These are phyloP conservation scores for Solanum bukasovii DNA, from an alignment of 257 asterid genomes.

Conservation along the genomic window DNA sequence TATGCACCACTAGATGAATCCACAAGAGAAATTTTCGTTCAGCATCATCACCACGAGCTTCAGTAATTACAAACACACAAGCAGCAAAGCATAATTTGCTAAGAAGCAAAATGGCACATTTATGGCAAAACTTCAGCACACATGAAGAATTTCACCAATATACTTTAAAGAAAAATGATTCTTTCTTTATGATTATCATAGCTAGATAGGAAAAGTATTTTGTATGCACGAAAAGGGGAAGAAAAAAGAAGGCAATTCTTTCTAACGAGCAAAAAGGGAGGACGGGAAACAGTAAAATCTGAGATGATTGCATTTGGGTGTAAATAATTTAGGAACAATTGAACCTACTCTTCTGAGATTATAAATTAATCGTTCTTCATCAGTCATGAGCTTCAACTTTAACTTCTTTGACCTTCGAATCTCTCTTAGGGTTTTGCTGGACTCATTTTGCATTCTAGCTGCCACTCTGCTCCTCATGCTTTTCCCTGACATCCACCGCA, in stretches of 20 bases:
- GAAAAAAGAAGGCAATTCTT: not conserved
- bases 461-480: slow-evolving; percentile 99
- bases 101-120: not conserved
- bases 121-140: not conserved
- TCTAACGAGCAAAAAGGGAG: not conserved
- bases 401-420: slow-evolving; percentile 71
- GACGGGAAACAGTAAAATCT: not conserved
- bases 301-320: not conserved
- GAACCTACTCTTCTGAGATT: slow-evolving; percentile 5
- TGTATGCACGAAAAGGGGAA: not conserved
- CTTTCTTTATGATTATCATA: not conserved
- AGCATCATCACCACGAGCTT: not conserved
- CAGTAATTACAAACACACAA: not conserved
- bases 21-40: not conserved
- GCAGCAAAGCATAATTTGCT: not conserved
- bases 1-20: not conserved
- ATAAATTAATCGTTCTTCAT: slow-evolving; percentile 72
- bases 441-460: slow-evolving; percentile 66
- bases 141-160: not conserved
- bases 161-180: not conserved
- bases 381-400: slow-evolving; percentile 76
- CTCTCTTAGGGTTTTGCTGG: slow-evolving; percentile 76
- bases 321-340: not conserved
- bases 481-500: slow-evolving; percentile 58
- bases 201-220: not conserved